These are phyloP conservation scores for Phialemoniopsis sp. DNA, from an alignment of 2,329 filamentous ascomycete species.

Conservation along the genomic window DNA sequence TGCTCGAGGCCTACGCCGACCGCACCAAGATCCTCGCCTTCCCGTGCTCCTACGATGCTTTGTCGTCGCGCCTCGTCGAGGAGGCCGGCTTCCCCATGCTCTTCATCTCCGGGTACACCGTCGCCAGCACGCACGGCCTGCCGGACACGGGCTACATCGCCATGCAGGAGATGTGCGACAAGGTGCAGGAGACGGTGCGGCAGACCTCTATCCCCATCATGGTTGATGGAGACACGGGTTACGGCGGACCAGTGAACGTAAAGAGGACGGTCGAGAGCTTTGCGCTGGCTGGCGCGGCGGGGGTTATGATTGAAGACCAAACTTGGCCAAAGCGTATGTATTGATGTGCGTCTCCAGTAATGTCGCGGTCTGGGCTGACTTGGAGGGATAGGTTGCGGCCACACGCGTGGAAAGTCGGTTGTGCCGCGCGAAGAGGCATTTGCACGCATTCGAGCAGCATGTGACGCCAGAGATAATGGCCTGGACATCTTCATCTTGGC, in stretches of 20 bases:
- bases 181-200: slow-evolving; percentile 24
- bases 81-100: slow-evolving; percentile 40
- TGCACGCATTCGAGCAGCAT: slow-evolving; percentile 38
- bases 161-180: slow-evolving; percentile 37
- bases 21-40: slow-evolving; percentile 38
- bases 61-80: slow-evolving; percentile 36
- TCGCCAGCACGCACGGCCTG: slow-evolving; percentile 32
- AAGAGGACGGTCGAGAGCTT: slow-evolving; percentile 97
- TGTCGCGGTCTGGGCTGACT: no score
- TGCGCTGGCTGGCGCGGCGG: slow-evolving; percentile 92
- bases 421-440: slow-evolving; percentile 39
- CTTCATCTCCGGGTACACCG: slow-evolving; percentile 36
- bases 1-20: slow-evolving; percentile 32
- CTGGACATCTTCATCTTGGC: slow-evolving; percentile 41
- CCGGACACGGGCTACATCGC: slow-evolving; percentile 46
- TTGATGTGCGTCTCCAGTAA: no score
- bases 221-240: slow-evolving; percentile 93
- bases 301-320: slow-evolving; percentile 97
- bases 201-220: slow-evolving; percentile 65
- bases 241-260: slow-evolving; percentile 88
- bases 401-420: slow-evolving; percentile 40
- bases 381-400: slow-evolving; percentile 9
- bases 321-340: slow-evolving; percentile 41
- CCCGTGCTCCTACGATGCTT: slow-evolving; percentile 35
- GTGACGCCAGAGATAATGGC: slow-evolving; percentile 24